These are phyloP conservation scores for Candida oleophila DNA, from an alignment of 805 yeast species.

Conservation along the genomic window DNA sequence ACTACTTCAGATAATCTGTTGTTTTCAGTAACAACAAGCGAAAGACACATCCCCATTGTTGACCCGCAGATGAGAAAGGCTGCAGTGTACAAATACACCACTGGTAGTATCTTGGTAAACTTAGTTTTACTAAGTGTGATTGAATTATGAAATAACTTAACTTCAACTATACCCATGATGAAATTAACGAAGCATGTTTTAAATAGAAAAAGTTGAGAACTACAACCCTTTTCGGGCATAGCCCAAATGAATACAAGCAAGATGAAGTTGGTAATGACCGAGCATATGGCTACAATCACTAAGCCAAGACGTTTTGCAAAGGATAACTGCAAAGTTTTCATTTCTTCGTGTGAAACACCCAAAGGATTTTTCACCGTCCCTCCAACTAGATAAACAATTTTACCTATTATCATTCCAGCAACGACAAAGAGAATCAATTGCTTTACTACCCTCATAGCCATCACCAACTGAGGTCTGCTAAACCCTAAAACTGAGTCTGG, in stretches of 20 bases:
- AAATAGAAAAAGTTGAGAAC: background rate
- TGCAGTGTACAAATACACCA: constrained; percentile 6
- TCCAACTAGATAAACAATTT: background rate
- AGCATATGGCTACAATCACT: background rate
- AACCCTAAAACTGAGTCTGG: background rate
- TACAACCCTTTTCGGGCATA: constrained; percentile 13
- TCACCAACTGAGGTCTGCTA: background rate
- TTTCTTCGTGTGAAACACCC: background rate
- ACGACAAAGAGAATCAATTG: constrained; percentile 2
- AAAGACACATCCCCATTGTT: constrained; percentile 9
- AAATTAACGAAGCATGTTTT: constrained; percentile 1
- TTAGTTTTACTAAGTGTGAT: background rate
- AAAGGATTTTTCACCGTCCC: constrained; percentile 2
- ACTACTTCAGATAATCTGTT: constrained; percentile 13
- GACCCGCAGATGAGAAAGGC: constrained; percentile 10
- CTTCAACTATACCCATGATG: constrained; percentile 3
- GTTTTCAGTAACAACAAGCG: constrained; percentile 8
- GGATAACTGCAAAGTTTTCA: constrained; percentile 9
- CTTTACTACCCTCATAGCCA: background rate
- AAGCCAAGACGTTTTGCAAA: constrained; percentile 5
- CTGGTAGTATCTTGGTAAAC: background rate
- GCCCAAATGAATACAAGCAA: constrained; percentile 11
- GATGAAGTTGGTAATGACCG: constrained; percentile 10
- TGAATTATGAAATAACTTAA: constrained; percentile 2
- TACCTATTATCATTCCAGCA: constrained; percentile 3